Evolutionary conservation across 768 basidiomycete genomes (phyloP), one percentile per base, ranked within the genome.

Genomic region (Boletellus ananiceps): DNA sequence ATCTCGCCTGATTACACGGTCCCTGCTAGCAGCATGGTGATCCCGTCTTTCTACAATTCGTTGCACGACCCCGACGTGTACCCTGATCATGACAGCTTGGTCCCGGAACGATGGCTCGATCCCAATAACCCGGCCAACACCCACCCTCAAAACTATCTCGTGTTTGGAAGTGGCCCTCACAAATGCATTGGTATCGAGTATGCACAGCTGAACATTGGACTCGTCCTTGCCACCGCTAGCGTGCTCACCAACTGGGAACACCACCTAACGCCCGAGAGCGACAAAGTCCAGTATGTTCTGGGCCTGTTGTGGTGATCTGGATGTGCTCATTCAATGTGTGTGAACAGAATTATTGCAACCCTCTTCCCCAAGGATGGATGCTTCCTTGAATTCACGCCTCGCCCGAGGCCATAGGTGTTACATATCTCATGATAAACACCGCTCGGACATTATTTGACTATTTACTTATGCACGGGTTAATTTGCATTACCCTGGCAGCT

Each of bases 361-460:
- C 70, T 98, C 37, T 99, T 99, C 82, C 96, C 96, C 11, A 85
- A 89, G 67, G 94, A 97, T 61, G 91, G 90, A 37, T 91, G 92
- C 59, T 69, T 80, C 50, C 76, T 97, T 54, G 88, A 83, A 62
- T 79, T 95, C 58, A 76, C 79, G 2, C 86, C 90, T 27, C 81
- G 86, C 44, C 50, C 67, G 19, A 65, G 47, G 44, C 63, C 63
- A 8, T 62, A 29, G 50, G 32, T 19, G 19, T 11, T 8, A 3
- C 5, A 6, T 8, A 42, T 14, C 44, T 12, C 4, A 16, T 31
- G 9, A 7, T 29, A 2, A 5, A 42, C 40, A 4, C 12, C 18
- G 19, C 41, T 21, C 16, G 29, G 29, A 5, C 29, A 29, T 37
- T 11, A 27, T 23, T 36, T 14, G n/a, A 19, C 32, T 44, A 55